Evolutionary conservation across 148 eudicot species (phyloP).

Genomic region (Silene uniflora): DNA sequence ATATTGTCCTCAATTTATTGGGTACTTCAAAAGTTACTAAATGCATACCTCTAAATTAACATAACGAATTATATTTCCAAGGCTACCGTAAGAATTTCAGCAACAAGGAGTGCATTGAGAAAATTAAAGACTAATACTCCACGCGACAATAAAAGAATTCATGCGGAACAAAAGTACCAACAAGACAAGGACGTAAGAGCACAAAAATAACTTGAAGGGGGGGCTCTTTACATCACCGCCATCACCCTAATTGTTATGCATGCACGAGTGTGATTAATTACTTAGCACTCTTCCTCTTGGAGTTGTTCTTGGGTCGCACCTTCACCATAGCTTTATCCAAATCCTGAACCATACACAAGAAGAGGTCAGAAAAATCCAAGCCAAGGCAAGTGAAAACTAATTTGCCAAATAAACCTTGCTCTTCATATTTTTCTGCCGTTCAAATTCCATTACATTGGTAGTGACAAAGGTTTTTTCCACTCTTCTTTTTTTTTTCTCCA

Average conservation of each 20-base stretch:
- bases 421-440: background rate
- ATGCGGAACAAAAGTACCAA: background rate
- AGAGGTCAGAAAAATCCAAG: background rate
- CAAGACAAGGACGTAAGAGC: background rate
- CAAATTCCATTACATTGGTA: background rate
- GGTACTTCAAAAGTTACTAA: too few species aligned
- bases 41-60: too few species aligned
- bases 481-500: too few species aligned
- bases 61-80: too few species aligned
- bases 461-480: background rate
- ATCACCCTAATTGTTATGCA: constrained; percentile 13
- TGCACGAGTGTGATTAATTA: background rate
- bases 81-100: too few species aligned
- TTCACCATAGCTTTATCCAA: constrained; percentile 60
- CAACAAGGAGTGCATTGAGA: too few species aligned
- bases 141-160: too few species aligned
- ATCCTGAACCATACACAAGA: constrained; percentile 40
- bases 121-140: too few species aligned
- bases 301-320: constrained; percentile 70
- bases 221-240: background rate
- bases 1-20: too few species aligned
- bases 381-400: background rate
- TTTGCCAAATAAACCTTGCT: background rate
- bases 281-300: constrained; percentile 50
- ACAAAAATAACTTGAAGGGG: constrained; percentile 14